Evolutionary conservation across 176 grass and related monocot genomes (phyloP).

Genomic region (Zoysia pacifica): DNA sequence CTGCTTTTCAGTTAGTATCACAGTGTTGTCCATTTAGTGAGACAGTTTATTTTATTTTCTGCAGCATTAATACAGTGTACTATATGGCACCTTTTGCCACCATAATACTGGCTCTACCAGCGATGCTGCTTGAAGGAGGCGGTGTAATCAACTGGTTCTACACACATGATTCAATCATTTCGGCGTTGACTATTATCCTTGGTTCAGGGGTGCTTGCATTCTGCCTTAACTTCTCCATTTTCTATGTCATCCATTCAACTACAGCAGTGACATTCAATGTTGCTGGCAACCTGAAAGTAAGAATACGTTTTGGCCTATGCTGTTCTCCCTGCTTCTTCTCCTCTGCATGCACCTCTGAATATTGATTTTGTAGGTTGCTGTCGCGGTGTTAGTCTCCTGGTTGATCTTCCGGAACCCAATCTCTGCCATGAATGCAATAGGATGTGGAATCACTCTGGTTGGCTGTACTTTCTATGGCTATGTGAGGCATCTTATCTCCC

Average conservation of each 20-base stretch:
- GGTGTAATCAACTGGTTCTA: constrained; percentile 89
- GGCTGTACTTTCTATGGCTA: constrained; percentile 98
- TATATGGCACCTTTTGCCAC: constrained; percentile 99
- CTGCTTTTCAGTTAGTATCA: not conserved
- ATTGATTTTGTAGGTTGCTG: constrained; percentile 66
- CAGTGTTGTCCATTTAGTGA: not conserved
- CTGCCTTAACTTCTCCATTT: constrained; percentile 98
- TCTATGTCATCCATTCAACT: constrained; percentile 97
- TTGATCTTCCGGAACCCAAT: constrained; percentile 94
- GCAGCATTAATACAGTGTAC: constrained; percentile 97
- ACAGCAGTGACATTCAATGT: constrained; percentile 98
- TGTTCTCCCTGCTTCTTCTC: not conserved
- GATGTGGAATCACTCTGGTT: constrained; percentile 78
- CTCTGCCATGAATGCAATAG: constrained; percentile 81
- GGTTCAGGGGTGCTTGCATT: constrained; percentile 85
- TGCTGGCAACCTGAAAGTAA: constrained; percentile 93
- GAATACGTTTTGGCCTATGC: constrained; percentile 12
- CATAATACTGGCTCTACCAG: constrained; percentile 84
- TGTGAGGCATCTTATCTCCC: constrained; percentile 71
- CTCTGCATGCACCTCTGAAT: not conserved
- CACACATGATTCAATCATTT: constrained; percentile 63
- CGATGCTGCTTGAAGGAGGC: constrained; percentile 76
- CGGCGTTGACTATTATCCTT: constrained; percentile 71
- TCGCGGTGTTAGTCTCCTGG: constrained; percentile 87
- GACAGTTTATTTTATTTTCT: constrained; percentile 26